A percentile compares a stretch with the other conserved stretches of the same genome.
These are phyloP conservation scores for Fraxinus greggii DNA, from an alignment of 305 asterid genomes.

Conservation along the genomic window DNA sequence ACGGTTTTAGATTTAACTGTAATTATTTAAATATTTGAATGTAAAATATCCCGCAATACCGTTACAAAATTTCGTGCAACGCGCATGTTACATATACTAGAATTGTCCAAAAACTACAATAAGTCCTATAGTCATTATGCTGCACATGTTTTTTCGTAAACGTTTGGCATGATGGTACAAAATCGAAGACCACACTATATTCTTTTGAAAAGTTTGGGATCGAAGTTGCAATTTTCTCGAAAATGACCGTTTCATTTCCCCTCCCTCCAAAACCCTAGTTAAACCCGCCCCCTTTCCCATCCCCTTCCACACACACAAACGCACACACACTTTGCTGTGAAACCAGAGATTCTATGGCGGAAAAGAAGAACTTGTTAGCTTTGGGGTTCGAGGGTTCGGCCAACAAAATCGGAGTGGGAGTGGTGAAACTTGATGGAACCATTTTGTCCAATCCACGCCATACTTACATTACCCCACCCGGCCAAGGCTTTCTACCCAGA, in stretches of 20 bases:
- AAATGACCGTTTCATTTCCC: background rate
- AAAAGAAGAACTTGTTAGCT: slow-evolving; percentile 58
- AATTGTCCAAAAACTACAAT: too few relatives aligned
- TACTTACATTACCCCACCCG: slow-evolving; percentile 95
- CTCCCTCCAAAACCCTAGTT: background rate
- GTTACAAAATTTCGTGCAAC: too few relatives aligned
- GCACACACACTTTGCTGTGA: background rate
- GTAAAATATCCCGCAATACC: too few relatives aligned
- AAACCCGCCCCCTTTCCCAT: background rate
- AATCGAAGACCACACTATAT: too few relatives aligned
- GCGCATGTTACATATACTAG: too few relatives aligned
- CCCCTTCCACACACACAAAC: background rate
- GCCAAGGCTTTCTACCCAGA: slow-evolving; percentile 92
- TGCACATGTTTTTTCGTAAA: too few relatives aligned
- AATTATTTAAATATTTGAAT: too few relatives aligned
- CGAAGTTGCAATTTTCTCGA: background rate
- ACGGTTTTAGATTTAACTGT: too few relatives aligned
- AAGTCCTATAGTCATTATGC: too few relatives aligned
- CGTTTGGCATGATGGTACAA: too few relatives aligned
- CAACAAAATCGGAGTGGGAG: slow-evolving; percentile 89
- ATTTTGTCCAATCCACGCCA: slow-evolving; percentile 89
- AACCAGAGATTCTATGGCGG: slow-evolving; percentile 35
- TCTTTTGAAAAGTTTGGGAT: background rate
- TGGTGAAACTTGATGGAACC: slow-evolving; percentile 71
- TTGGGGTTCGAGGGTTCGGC: slow-evolving; percentile 96